Evolutionary conservation across 306 rosid genomes (phyloP).

Genomic region (Vigna angularis): DNA sequence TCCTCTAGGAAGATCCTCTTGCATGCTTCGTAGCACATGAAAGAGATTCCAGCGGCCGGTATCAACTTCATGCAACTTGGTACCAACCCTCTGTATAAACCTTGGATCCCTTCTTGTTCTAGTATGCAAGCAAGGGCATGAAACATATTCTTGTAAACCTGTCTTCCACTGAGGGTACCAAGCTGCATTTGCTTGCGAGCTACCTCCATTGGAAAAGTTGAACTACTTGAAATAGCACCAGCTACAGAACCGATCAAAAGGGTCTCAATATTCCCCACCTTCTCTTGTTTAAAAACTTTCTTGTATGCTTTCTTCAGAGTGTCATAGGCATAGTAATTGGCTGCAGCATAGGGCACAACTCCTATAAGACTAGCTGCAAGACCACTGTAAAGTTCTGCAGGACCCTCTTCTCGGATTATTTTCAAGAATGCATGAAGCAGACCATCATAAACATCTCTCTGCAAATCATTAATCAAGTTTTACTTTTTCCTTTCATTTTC

Average conservation of each 20-base stretch:
- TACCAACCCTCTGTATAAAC: constrained; percentile 85
- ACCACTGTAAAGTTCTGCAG: constrained; percentile 87
- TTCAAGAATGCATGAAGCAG: constrained; percentile 84
- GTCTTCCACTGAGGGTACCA: constrained; percentile 87
- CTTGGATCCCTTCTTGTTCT: constrained; percentile 79
- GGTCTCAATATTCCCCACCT: constrained; percentile 91
- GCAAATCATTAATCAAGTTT: constrained; percentile 48
- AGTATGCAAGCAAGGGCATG: constrained; percentile 89
- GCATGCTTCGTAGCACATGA: constrained; percentile 99
- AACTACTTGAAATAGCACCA: constrained; percentile 89
- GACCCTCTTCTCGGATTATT: constrained; percentile 86
- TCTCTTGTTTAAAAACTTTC: constrained; percentile 74
- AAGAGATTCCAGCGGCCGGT: constrained; percentile 96
- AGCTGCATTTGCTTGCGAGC: constrained; percentile 99
- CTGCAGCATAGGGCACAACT: constrained; percentile 89
- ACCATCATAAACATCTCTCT: constrained; percentile 85
- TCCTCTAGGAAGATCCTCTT: constrained; percentile 78
- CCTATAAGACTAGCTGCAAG: constrained; percentile 92
- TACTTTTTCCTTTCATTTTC: constrained; percentile 19
- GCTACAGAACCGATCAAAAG: constrained; percentile 94
- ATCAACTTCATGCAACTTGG: constrained; percentile 98
- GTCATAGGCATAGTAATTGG: constrained; percentile 92
- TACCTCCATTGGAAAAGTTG: constrained; percentile 97
- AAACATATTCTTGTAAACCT: constrained; percentile 73
- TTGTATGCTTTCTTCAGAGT: constrained; percentile 78